These are phyloP conservation scores for Cercospora berteroae DNA, from an alignment of 2,329 filamentous ascomycete genomes.

Conservation along the genomic window DNA sequence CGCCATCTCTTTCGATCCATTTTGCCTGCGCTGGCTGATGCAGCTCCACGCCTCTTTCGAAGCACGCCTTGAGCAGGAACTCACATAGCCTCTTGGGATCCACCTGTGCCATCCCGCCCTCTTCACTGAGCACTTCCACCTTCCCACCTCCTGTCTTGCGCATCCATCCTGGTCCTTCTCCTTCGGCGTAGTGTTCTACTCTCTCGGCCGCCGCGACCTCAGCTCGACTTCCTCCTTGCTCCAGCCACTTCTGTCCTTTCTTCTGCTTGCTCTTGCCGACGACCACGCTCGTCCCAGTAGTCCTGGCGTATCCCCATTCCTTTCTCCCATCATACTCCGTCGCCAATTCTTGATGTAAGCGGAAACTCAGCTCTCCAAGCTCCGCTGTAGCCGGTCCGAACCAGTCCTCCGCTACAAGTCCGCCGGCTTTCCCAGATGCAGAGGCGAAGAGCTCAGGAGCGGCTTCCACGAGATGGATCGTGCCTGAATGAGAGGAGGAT, in stretches of 20 bases:
- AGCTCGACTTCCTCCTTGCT: slow-evolving; percentile 62
- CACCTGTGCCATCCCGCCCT: slow-evolving; percentile 63
- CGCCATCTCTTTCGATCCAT: slow-evolving; percentile 52
- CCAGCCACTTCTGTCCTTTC: slow-evolving; percentile 59
- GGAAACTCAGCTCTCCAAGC: slow-evolving; percentile 67
- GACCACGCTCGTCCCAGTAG: slow-evolving; percentile 57
- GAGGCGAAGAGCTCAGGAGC: slow-evolving; percentile 64
- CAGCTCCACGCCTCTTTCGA: slow-evolving; percentile 61
- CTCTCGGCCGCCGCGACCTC: slow-evolving; percentile 47
- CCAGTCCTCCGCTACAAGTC: slow-evolving; percentile 72
- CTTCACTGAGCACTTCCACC: slow-evolving; percentile 61
- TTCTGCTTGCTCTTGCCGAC: slow-evolving; percentile 36
- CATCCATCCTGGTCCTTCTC: slow-evolving; percentile 58
- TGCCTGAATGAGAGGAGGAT: slow-evolving; percentile 27
- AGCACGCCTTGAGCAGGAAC: slow-evolving; percentile 61
- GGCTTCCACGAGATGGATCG: slow-evolving; percentile 59
- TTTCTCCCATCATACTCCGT: slow-evolving; percentile 56
- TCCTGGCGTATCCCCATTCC: slow-evolving; percentile 60
- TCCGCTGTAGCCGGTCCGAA: slow-evolving; percentile 45
- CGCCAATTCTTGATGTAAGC: slow-evolving; percentile 65
- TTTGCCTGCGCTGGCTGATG: slow-evolving; percentile 63
- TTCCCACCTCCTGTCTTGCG: slow-evolving; percentile 54
- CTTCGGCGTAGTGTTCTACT: slow-evolving; percentile 34
- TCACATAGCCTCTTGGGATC: slow-evolving; percentile 66
- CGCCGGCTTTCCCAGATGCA: slow-evolving; percentile 71